These are phyloP conservation scores for Marasmius oreades DNA, from an alignment of 1,284 basidiomycete species.

Conservation along the genomic window DNA sequence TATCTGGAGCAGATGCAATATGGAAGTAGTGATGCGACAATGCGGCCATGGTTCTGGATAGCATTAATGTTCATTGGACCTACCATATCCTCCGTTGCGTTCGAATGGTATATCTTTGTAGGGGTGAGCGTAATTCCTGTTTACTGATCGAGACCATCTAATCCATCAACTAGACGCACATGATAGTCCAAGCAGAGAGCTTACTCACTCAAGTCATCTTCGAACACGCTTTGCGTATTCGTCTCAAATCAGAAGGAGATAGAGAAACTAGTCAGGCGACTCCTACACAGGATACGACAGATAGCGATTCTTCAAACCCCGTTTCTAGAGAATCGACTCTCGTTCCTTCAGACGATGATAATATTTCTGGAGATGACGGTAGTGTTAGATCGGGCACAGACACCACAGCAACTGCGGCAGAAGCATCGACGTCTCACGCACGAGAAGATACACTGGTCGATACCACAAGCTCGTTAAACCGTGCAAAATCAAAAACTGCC, in stretches of 20 bases:
- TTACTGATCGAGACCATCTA: not conserved
- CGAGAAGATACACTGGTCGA: not conserved
- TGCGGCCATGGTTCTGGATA: conserved; percentile 47
- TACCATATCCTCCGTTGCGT: conserved; percentile 26
- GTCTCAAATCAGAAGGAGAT: conserved; percentile 50
- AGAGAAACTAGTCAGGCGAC: not conserved
- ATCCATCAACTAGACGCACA: conserved; percentile 28
- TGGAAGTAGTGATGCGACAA: conserved; percentile 28
- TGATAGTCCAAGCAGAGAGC: conserved; percentile 51
- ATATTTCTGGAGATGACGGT: not conserved
- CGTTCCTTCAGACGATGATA: not conserved
- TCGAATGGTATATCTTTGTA: conserved; percentile 49
- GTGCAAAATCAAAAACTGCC: not conserved
- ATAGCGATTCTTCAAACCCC: conserved; percentile 2
- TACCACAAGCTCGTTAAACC: not conserved
- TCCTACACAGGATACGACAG: not conserved
- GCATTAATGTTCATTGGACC: conserved; percentile 31
- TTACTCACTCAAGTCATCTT: conserved; percentile 70
- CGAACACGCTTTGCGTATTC: conserved; percentile 65
- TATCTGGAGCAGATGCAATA: conserved; percentile 39
- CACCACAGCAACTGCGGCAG: not conserved
- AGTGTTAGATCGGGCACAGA: not conserved
- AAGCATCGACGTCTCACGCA: not conserved
- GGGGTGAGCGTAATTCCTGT: conserved; percentile 27
- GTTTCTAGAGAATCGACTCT: not conserved